Evolutionary conservation across 805 yeast species (phyloP).

Genomic region (Candida insectorum): DNA sequence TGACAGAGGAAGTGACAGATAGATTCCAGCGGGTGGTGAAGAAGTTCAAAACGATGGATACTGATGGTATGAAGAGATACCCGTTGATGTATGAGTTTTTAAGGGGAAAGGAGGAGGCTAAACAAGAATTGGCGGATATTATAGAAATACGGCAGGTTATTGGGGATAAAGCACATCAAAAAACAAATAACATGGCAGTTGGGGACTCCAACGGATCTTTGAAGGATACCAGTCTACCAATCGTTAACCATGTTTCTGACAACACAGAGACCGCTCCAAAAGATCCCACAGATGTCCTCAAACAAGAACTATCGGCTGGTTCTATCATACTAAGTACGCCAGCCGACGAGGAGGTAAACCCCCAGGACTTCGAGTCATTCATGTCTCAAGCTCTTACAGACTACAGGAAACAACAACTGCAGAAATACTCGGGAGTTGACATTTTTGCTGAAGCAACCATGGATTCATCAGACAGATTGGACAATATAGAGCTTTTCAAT

Average conservation of each 20-base stretch:
- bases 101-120: background rate
- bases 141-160: no score
- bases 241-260: no score
- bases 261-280: background rate
- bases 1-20: conserved; percentile 9
- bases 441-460: conserved; percentile 6
- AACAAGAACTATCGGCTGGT: no score
- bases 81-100: conserved; percentile 2
- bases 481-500: conserved; percentile 5
- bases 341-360: conserved; percentile 5
- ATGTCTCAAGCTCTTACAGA: conserved; percentile 29
- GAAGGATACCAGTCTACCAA: no score
- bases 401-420: conserved; percentile 26
- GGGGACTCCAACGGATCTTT: no score
- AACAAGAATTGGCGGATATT: background rate
- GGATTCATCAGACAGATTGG: conserved; percentile 1
- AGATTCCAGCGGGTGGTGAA: conserved; percentile 12
- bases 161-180: no score
- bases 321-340: background rate
- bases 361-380: conserved; percentile 30
- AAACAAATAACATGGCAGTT: no score
- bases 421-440: conserved; percentile 11
- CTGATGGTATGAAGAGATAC: conserved; percentile 4
- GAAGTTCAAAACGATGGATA: conserved; percentile 13
- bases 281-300: background rate